A percentile compares a stretch with the other conserved stretches of the same genome.
Conservation (phyloP, 2,329 filamentous ascomycete species). For the Diaporthe humulicola region DNA sequence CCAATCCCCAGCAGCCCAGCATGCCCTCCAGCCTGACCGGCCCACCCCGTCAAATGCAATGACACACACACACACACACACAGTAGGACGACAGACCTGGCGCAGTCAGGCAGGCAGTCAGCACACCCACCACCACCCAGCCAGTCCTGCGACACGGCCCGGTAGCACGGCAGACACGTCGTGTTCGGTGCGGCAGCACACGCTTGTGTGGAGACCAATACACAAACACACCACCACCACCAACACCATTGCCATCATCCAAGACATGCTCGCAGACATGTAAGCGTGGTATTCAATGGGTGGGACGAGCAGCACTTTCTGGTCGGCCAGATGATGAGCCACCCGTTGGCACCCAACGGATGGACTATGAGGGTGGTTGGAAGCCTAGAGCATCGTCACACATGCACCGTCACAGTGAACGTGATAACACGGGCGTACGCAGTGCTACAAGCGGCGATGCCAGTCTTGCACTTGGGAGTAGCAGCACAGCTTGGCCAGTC, state of each 20-base stretch:
- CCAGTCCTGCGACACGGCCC: background rate
- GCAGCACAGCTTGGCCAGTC: no score
- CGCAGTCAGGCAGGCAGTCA: slow-evolving; percentile 2
- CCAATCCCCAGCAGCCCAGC: background rate
- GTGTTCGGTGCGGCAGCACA: slow-evolving; percentile 10
- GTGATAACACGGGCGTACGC: background rate
- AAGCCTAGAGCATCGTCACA: background rate
- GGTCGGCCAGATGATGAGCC: background rate
- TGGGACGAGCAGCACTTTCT: background rate
- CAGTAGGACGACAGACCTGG: slow-evolving; percentile 10
- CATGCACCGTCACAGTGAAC: background rate
- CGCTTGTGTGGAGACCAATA: background rate
- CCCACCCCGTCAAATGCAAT: slow-evolving; percentile 13
- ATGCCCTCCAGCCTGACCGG: background rate
- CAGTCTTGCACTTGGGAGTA: background rate
- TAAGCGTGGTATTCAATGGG: background rate
- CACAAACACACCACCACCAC: background rate
- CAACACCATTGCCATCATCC: background rate
- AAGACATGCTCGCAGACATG: slow-evolving; percentile 4
- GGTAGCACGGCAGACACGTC: background rate
- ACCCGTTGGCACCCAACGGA: background rate
- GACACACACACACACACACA: no score
- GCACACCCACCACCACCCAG: background rate
- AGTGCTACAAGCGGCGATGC: background rate
- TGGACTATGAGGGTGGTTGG: background rate